Percentiles rank a stretch among this genome's conserved stretches.
These are phyloP conservation scores for Coniochaeta sp. DNA, from an alignment of 2,329 filamentous ascomycete genomes.

Conservation along the genomic window DNA sequence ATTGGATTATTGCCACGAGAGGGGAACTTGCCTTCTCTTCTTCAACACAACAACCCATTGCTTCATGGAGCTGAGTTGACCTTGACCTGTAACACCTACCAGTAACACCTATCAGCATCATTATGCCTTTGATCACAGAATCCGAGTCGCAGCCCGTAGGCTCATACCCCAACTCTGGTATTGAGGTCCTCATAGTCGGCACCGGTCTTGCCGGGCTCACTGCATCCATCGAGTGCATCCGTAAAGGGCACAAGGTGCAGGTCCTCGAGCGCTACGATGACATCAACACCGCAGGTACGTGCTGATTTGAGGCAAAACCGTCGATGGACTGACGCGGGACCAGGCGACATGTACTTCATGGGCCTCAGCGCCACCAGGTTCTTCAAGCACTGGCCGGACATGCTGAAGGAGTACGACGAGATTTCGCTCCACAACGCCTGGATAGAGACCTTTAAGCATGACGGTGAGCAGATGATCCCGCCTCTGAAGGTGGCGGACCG, in stretches of 20 bases:
- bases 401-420: constrained; percentile 39
- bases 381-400: constrained; percentile 33
- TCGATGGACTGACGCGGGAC: background rate
- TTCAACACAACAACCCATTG: background rate
- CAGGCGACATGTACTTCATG: constrained; percentile 53
- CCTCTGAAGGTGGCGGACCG: constrained; percentile 42
- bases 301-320: constrained; percentile 20
- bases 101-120: background rate
- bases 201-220: constrained; percentile 54
- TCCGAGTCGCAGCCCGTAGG: constrained; percentile 34
- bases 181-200: constrained; percentile 45
- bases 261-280: constrained; percentile 38
- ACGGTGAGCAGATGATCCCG: constrained; percentile 38
- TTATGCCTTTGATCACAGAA: constrained; percentile 1
- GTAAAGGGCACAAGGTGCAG: constrained; percentile 48
- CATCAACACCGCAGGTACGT: constrained; percentile 44
- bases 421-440: constrained; percentile 47
- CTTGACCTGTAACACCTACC: too few species aligned
- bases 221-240: constrained; percentile 52
- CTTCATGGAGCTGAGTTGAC: background rate
- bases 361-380: constrained; percentile 47
- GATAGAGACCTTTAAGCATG: constrained; percentile 50
- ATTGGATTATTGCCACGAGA: background rate
- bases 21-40: background rate
- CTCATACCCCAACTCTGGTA: constrained; percentile 38